Evolutionary conservation across 371 early-diverging fungal genomes (phyloP).

Genomic region (Zychaea mexicana): DNA sequence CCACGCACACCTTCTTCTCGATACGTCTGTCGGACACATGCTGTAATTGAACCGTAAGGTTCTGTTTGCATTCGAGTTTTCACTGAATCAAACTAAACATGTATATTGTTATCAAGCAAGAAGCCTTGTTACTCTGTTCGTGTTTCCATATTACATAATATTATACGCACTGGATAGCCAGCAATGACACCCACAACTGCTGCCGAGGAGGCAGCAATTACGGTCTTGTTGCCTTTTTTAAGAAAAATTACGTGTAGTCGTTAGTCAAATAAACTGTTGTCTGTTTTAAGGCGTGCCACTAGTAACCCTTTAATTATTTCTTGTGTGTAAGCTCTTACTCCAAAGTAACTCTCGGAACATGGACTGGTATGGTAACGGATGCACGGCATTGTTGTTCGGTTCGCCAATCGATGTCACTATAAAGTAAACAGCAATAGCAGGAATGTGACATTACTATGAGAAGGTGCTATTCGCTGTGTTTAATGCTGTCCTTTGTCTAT

Average conservation of each 20-base stretch:
- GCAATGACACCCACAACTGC: slow-evolving; percentile 64
- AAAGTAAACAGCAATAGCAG: not conserved
- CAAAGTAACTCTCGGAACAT: slow-evolving; percentile 22
- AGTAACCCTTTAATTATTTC: too few relatives aligned
- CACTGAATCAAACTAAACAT: slow-evolving; percentile 68
- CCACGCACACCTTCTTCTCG: slow-evolving; percentile 73
- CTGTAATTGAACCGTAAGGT: slow-evolving; percentile 67
- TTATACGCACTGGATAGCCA: slow-evolving; percentile 52
- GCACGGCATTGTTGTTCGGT: slow-evolving; percentile 10
- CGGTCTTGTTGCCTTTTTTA: slow-evolving; percentile 54
- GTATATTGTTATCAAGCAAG: not conserved
- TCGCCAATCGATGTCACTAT: not conserved
- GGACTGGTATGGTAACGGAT: slow-evolving; percentile 22
- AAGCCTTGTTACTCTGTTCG: not conserved
- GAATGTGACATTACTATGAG: too few relatives aligned
- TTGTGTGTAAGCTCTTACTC: slow-evolving; percentile 14
- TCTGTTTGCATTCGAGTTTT: slow-evolving; percentile 85
- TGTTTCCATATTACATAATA: not conserved
- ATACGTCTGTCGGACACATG: slow-evolving; percentile 70
- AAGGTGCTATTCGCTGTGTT: too few relatives aligned
- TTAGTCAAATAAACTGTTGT: too few relatives aligned
- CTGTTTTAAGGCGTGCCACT: too few relatives aligned
- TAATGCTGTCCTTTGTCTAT: too few relatives aligned
- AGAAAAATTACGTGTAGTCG: not conserved
- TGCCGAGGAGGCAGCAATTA: slow-evolving; percentile 63